Conservation (phyloP, 352 stramenopile genomes). For the Globisporangium abappressorium region DNA sequence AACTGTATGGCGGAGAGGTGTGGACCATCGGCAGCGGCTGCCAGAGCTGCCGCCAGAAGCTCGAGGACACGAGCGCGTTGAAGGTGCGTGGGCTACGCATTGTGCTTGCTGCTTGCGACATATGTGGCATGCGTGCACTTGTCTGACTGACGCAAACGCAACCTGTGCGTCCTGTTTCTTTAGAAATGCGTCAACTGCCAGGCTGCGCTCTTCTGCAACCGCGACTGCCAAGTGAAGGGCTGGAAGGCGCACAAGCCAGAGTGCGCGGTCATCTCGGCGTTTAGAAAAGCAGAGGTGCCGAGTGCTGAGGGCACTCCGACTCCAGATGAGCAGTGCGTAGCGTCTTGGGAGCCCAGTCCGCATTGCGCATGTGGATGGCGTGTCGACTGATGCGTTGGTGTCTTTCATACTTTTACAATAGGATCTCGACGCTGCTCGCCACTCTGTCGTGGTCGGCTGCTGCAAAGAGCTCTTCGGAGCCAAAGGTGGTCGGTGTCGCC, state of each 20-base stretch:
- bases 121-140: not conserved
- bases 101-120: not conserved
- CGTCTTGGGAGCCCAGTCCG: not conserved
- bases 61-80: constrained; percentile 39
- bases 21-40: constrained; percentile 65
- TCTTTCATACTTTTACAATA: constrained; percentile 12
- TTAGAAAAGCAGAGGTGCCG: constrained; percentile 28
- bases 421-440: constrained; percentile 36
- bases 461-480: constrained; percentile 33
- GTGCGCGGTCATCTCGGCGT: constrained; percentile 53
- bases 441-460: constrained; percentile 33
- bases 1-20: constrained; percentile 68
- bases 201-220: constrained; percentile 58
- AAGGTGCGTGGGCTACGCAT: constrained; percentile 28
- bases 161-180: not conserved
- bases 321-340: constrained; percentile 8
- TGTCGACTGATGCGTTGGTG: not conserved
- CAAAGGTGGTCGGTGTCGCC: constrained; percentile 45
- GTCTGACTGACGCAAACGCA: not conserved
- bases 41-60: constrained; percentile 48
- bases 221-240: constrained; percentile 54
- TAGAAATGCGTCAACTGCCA: constrained; percentile 64
- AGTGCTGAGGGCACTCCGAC: not conserved
- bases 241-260: constrained; percentile 63
- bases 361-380: not conserved